Conservation (phyloP, 2,329 filamentous ascomycete genomes). For the Neofusicoccum umdonicola region DNA sequence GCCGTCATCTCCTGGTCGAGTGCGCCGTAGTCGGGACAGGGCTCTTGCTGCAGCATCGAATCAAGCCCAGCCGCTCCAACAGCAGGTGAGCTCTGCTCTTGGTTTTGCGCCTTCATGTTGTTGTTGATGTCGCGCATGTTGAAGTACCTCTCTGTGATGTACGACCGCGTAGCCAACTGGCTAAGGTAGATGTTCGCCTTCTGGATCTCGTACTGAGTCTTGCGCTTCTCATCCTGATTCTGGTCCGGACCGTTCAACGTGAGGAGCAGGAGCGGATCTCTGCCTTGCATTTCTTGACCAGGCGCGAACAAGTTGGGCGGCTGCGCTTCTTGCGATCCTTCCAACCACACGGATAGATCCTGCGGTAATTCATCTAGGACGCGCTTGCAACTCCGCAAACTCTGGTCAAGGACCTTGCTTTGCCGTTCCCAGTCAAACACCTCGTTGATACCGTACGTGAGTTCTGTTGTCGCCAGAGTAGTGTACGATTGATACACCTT, state of each 20-base stretch:
- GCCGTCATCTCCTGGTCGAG: constrained; percentile 65
- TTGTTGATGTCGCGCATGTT: constrained; percentile 66
- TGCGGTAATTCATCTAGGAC: constrained; percentile 66
- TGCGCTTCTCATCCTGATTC: constrained; percentile 38
- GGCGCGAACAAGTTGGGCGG: constrained; percentile 20
- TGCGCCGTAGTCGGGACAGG: constrained; percentile 36
- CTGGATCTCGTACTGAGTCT: constrained; percentile 80
- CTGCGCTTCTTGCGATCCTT: constrained; percentile 32
- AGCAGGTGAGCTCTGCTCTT: constrained; percentile 35
- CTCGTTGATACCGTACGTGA: constrained; percentile 75
- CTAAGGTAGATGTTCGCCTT: constrained; percentile 87
- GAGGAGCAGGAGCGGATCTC: constrained; percentile 24
- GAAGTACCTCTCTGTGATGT: constrained; percentile 84
- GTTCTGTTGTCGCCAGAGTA: constrained; percentile 72
- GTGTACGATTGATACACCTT: constrained; percentile 80
- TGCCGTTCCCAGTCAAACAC: constrained; percentile 77
- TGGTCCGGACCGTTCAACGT: constrained; percentile 21
- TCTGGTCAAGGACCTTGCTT: constrained; percentile 68
- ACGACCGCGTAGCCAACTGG: constrained; percentile 76
- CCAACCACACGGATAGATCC: constrained; percentile 61
- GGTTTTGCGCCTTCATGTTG: constrained; percentile 44
- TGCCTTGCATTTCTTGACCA: constrained; percentile 20
- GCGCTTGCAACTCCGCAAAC: constrained; percentile 67
- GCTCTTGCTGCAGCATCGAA: constrained; percentile 28
- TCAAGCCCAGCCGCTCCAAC: constrained; percentile 38